These are phyloP conservation scores for Quercus glauca DNA, from an alignment of 306 rosid species.

Conservation along the genomic window DNA sequence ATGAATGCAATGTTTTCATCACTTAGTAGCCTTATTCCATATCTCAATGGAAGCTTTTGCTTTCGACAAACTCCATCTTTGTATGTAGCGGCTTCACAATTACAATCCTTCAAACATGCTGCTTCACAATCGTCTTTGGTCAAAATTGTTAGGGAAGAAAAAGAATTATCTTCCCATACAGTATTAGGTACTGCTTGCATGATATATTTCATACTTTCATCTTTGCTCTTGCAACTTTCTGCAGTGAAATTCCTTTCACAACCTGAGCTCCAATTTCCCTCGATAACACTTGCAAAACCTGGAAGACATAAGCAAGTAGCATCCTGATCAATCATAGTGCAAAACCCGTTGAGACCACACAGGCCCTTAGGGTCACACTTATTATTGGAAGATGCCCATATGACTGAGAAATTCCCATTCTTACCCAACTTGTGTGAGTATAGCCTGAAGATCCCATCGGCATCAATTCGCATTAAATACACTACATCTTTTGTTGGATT, in stretches of 20 bases:
- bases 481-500: neutral
- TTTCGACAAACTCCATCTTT: neutral
- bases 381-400: neutral
- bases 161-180: neutral
- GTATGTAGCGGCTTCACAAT: neutral
- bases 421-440: neutral
- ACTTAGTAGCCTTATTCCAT: neutral
- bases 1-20: neutral
- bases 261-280: neutral
- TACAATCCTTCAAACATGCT: neutral
- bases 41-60: neutral
- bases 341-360: neutral
- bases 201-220: neutral
- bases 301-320: neutral
- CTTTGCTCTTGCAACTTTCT: neutral
- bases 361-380: neutral
- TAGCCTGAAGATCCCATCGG: neutral
- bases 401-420: neutral
- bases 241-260: neutral
- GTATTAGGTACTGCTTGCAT: neutral
- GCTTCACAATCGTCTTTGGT: neutral
- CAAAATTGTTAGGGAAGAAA: neutral
- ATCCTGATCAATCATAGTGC: neutral
- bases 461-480: neutral
- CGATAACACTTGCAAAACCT: neutral